A percentile compares a stretch with the other conserved stretches of the same genome.
Conservation (phyloP, 768 basidiomycete genomes). For the Xerocomellus chrysenteron region DNA sequence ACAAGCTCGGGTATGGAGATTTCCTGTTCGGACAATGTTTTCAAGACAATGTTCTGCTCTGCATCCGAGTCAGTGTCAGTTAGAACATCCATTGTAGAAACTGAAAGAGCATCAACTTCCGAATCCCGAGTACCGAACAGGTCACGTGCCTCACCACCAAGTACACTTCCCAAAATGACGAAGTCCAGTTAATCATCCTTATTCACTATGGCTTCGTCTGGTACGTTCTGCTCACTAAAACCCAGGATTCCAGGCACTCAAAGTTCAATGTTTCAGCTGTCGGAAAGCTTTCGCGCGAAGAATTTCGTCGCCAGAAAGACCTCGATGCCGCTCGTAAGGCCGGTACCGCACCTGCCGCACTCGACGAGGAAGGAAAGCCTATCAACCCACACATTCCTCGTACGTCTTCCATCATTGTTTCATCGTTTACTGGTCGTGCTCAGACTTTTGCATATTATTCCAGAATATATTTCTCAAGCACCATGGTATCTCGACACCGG, state of each 20-base stretch:
- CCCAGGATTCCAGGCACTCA: not conserved
- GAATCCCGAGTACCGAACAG: too few relatives aligned
- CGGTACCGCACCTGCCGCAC: slow-evolving; percentile 93
- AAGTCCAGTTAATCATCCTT: not conserved
- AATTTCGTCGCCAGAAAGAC: slow-evolving; percentile 93
- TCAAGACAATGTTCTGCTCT: slow-evolving; percentile 10
- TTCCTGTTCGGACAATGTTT: slow-evolving; percentile 4
- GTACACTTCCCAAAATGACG: not conserved
- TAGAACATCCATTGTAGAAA: not conserved
- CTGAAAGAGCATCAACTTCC: not conserved
- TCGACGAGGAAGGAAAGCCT: slow-evolving; percentile 91
- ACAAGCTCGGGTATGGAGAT: slow-evolving; percentile 10
- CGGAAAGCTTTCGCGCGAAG: slow-evolving; percentile 91
- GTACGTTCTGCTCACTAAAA: slow-evolving; percentile 9
- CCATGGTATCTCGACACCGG: slow-evolving; percentile 99
- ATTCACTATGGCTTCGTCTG: slow-evolving; percentile 26
- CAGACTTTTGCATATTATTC: not conserved
- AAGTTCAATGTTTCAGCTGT: slow-evolving; percentile 34
- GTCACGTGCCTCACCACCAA: slow-evolving; percentile 5
- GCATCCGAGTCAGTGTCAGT: slow-evolving; percentile 5
- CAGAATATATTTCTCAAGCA: slow-evolving; percentile 97
- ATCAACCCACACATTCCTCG: slow-evolving; percentile 99
- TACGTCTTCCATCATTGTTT: slow-evolving; percentile 39
- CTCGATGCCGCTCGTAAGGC: slow-evolving; percentile 98
- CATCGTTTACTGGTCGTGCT: not conserved